phyloP scores from a whole-genome alignment of 352 stramenopile species.

The Phytophthora nicotianae region DNA sequence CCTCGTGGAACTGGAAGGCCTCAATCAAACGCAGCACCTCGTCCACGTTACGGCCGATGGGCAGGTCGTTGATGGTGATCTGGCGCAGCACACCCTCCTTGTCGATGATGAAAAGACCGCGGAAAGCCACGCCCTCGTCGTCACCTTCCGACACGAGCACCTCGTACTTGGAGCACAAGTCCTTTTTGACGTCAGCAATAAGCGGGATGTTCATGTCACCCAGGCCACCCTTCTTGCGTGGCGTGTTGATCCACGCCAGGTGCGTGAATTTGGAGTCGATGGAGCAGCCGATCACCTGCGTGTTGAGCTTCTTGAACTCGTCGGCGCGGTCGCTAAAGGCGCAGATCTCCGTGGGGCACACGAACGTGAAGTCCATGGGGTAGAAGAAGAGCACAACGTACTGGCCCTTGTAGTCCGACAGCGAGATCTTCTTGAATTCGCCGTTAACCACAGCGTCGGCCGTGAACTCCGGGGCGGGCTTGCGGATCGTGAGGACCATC shows the following conservation, averaged over 20 bases:
- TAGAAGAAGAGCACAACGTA: slow-evolving; percentile 94
- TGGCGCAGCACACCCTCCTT: slow-evolving; percentile 79
- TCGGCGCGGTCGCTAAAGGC: slow-evolving; percentile 84
- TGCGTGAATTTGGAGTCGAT: slow-evolving; percentile 91
- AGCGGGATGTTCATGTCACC: slow-evolving; percentile 92
- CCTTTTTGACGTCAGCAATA: slow-evolving; percentile 90
- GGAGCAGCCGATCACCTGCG: slow-evolving; percentile 75
- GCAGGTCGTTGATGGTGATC: slow-evolving; percentile 90
- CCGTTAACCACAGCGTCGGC: slow-evolving; percentile 80
- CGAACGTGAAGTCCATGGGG: slow-evolving; percentile 92
- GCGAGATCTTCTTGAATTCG: slow-evolving; percentile 83
- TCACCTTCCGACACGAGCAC: slow-evolving; percentile 74
- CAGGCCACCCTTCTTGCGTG: slow-evolving; percentile 89
- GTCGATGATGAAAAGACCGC: slow-evolving; percentile 93
- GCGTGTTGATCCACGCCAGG: slow-evolving; percentile 90
- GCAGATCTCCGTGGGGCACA: slow-evolving; percentile 92
- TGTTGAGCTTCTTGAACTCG: slow-evolving; percentile 83
- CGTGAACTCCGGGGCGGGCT: slow-evolving; percentile 77
- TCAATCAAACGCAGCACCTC: slow-evolving; percentile 91
- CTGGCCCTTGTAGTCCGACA: slow-evolving; percentile 89
- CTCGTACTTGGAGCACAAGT: slow-evolving; percentile 81
- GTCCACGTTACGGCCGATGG: slow-evolving; percentile 90
- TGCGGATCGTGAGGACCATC: slow-evolving; percentile 74
- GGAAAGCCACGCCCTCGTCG: slow-evolving; percentile 79
- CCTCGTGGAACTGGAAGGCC: slow-evolving; percentile 92